Conservation (phyloP, 2,329 filamentous ascomycete species). For the Tolypocladium tundrense region DNA sequence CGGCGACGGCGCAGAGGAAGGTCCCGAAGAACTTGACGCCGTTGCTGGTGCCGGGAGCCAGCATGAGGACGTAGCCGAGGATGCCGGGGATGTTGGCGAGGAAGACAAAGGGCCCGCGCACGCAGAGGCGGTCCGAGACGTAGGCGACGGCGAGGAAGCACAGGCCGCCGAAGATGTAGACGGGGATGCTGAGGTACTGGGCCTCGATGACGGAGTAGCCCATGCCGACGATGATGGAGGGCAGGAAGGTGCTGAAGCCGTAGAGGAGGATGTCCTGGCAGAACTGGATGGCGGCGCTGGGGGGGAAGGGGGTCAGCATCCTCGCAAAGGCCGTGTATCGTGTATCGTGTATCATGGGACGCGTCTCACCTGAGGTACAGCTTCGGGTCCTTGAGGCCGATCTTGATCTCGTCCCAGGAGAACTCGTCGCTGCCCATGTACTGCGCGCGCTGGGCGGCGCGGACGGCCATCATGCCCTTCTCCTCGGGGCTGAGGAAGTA, state of each 20-base stretch:
- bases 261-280: constrained; percentile 42
- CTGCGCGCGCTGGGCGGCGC: constrained; percentile 30
- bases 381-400: constrained; percentile 38
- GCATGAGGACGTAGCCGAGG: constrained; percentile 36
- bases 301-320: background rate
- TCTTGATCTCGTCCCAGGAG: constrained; percentile 37
- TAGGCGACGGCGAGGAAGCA: constrained; percentile 33
- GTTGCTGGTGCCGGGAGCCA: constrained; percentile 32
- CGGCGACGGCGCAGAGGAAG: constrained; percentile 35
- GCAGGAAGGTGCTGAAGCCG: constrained; percentile 49
- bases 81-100: constrained; percentile 38
- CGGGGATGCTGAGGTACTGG: constrained; percentile 45
- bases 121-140: constrained; percentile 31
- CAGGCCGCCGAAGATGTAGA: constrained; percentile 40
- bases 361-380: constrained; percentile 32
- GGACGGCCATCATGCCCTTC: constrained; percentile 37
- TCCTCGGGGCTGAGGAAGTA: constrained; percentile 39
- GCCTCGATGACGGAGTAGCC: constrained; percentile 39
- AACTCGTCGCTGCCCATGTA: constrained; percentile 41
- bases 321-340: too few species aligned
- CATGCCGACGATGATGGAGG: constrained; percentile 41
- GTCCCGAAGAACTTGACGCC: constrained; percentile 39
- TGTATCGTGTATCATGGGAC: background rate
- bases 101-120: constrained; percentile 41
- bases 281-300: constrained; percentile 33